Conservation (phyloP, 164 flowering plant species). For the Cinnamomum chago region DNA sequence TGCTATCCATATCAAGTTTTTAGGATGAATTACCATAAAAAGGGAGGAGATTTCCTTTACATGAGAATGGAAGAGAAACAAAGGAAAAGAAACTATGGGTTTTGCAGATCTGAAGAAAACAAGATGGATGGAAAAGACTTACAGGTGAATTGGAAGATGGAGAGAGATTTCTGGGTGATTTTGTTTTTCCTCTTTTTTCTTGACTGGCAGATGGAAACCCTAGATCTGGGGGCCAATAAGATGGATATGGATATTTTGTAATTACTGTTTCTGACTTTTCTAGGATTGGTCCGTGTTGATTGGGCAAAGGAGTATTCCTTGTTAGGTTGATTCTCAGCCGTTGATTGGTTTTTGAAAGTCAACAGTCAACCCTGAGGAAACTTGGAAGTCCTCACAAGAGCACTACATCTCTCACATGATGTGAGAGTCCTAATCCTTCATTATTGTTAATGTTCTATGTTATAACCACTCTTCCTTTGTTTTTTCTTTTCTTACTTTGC, state of each 20-base stretch:
- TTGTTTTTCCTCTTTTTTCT: not conserved
- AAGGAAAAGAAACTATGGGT: not conserved
- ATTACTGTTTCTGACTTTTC: too few relatives aligned
- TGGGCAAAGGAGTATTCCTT: not conserved
- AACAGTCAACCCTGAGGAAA: too few relatives aligned
- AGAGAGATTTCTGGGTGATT: not conserved
- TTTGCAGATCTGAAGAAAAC: not conserved
- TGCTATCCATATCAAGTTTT: slow-evolving; percentile 41
- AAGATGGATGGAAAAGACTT: not conserved
- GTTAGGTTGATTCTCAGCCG: not conserved
- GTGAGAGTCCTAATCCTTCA: too few relatives aligned
- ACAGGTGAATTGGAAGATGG: not conserved
- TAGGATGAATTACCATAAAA: too few relatives aligned
- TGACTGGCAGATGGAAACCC: not conserved
- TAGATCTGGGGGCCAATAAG: not conserved
- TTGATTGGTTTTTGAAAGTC: not conserved
- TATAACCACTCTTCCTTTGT: too few relatives aligned
- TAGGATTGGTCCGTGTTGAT: not conserved
- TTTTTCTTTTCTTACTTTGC: too few relatives aligned
- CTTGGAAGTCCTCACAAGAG: too few relatives aligned
- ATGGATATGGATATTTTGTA: not conserved
- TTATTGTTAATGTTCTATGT: too few relatives aligned
- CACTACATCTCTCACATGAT: too few relatives aligned
- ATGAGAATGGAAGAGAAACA: not conserved
- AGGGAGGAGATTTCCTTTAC: not conserved